A percentile compares a stretch with the other conserved stretches of the same genome.
These are phyloP conservation scores for Leccinum truebloodii DNA, from an alignment of 768 basidiomycete genomes.

Conservation along the genomic window DNA sequence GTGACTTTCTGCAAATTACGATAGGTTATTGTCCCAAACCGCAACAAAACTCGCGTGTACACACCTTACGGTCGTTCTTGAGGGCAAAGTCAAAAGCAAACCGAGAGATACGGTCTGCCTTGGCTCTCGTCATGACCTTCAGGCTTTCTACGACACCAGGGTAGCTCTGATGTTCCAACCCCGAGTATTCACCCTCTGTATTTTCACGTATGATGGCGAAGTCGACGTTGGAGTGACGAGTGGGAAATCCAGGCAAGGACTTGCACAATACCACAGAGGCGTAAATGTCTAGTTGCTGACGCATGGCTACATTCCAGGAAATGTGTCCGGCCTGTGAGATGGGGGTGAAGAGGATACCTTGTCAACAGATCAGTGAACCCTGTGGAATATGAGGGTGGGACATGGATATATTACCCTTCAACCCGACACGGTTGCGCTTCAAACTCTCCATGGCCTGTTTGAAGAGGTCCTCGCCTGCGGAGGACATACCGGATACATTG, in stretches of 20 bases:
- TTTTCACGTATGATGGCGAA: conserved; percentile 99
- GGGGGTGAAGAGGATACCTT: conserved; percentile 98
- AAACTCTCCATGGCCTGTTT: conserved; percentile 97
- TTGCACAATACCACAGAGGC: conserved; percentile 99
- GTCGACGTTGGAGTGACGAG: conserved; percentile 95
- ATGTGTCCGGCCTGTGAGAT: conserved; percentile 96
- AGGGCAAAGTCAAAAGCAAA: conserved; percentile 99
- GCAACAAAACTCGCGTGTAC: conserved; percentile 11
- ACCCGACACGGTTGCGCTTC: conserved; percentile 95
- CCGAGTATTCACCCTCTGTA: conserved; percentile 99
- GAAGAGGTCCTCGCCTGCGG: conserved; percentile 92
- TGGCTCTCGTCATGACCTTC: conserved; percentile 94
- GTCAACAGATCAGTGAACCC: conserved; percentile 6
- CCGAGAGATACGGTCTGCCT: conserved; percentile 93
- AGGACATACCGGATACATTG: conserved; percentile 95
- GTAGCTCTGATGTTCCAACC: conserved; percentile 95
- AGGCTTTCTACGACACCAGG: conserved; percentile 98
- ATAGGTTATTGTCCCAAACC: background rate
- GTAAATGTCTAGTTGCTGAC: conserved; percentile 98
- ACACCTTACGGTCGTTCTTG: conserved; percentile 96
- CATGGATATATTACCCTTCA: conserved; percentile 71
- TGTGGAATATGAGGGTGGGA: conserved; percentile 1
- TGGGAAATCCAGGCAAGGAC: conserved; percentile 93
- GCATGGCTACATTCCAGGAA: conserved; percentile 99
- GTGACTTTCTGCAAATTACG: conserved; percentile 84